Conservation (phyloP, 1,284 basidiomycete species). For the Chiua sp. region DNA sequence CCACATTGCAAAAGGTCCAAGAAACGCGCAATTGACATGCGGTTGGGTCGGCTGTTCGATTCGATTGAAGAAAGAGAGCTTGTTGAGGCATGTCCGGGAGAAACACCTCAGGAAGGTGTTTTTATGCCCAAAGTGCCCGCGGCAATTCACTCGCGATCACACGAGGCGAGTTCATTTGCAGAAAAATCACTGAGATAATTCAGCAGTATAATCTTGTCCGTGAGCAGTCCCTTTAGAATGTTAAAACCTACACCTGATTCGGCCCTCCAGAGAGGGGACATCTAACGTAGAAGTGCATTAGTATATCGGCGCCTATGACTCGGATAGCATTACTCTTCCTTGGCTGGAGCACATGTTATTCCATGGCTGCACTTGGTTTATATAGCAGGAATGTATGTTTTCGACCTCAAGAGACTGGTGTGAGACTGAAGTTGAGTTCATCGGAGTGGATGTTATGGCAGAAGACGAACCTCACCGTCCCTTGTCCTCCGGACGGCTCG, state of each 20-base stretch:
- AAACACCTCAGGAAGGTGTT: constrained; percentile 26
- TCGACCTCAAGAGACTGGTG: background rate
- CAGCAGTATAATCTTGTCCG: background rate
- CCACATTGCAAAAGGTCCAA: constrained; percentile 23
- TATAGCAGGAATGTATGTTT: too few relatives aligned
- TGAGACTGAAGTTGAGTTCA: background rate
- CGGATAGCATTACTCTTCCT: too few relatives aligned
- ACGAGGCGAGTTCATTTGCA: constrained; percentile 23
- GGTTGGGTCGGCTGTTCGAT: constrained; percentile 22
- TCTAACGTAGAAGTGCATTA: too few relatives aligned
- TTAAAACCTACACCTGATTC: background rate
- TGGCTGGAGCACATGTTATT: too few relatives aligned
- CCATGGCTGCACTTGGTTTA: too few relatives aligned
- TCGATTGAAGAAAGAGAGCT: constrained; percentile 37
- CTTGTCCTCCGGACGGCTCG: too few relatives aligned
- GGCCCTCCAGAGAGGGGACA: background rate
- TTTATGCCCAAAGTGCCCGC: constrained; percentile 22
- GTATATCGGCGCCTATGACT: too few relatives aligned
- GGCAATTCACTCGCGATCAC: constrained; percentile 32
- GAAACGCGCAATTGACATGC: constrained; percentile 14
- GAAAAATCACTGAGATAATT: constrained; percentile 11
- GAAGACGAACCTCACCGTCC: too few relatives aligned
- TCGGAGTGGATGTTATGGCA: background rate
- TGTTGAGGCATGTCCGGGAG: constrained; percentile 35
- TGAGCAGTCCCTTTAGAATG: background rate